Base-by-base conservation (phyloP, 257 asterid genomes). In the Solanum dulcamara region DNA sequence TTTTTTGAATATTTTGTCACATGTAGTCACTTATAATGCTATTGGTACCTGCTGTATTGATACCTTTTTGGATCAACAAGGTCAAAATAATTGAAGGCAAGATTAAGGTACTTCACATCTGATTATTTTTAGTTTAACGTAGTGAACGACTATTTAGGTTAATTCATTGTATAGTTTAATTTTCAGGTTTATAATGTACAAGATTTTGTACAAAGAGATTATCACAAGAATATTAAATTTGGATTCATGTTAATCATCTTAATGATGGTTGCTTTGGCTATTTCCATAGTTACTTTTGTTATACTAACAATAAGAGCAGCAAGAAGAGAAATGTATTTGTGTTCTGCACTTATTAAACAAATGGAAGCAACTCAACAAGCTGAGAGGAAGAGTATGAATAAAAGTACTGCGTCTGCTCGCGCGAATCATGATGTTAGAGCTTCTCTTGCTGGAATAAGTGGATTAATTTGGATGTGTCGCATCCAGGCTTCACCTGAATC, bases 401-500 rank as follows among this genome's bases (percentile, higher is more conserved):
- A 91, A 85, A 94, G 89, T 72, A 90, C 88, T 32, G 98, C 97
- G 35, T 93, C 92, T 62, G 95, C 94, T 2, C 91, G 89, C 5
- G 97, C 98, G n/a, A 93, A 94, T 90, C 98, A 95, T 24, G 98
- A 95, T 83, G 88, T 95, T 4, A 96, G 97, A 20, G 94, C 93
- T 38, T 86, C 93, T 30, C 87, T 93, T 60, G 95, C 97, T 13
- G 97, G 92, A 68, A 89, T 94, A 17, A 84, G 67, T 5, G 93
- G 97, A 67, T 87, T 93, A 12, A 89, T 93, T 17, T 92, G 92
- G 59, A 44, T 91, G 14, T 89, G 90, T 51, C 92, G 90, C 90
- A 89, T 1, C 8, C 89, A 88, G 37, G 89, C 87, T 59, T 88
- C 87, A 14, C 87, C 85, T 6, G 38, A 68, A 48, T 90, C 92